A percentile compares a stretch with the other conserved stretches of the same genome.
phyloP scores from a whole-genome alignment of 1,284 basidiomycete species.

The Coniferiporia weirii region DNA sequence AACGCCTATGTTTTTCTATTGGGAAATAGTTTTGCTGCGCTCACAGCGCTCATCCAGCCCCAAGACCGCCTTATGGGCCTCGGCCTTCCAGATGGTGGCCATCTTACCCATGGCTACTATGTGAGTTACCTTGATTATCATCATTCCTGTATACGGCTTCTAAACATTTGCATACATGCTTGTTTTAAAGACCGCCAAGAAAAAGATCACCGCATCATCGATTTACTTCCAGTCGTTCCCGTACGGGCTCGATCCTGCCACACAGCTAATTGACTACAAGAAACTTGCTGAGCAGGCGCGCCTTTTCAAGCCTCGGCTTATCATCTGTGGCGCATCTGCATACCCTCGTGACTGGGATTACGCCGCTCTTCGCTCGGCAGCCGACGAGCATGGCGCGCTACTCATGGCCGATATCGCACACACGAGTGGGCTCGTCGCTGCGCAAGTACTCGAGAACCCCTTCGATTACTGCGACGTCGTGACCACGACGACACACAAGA shows the following conservation, averaged over 20 bases:
- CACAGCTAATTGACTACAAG: constrained; percentile 90
- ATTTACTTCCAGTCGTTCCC: constrained; percentile 99
- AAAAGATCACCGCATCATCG: constrained; percentile 99
- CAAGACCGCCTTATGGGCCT: constrained; percentile 99
- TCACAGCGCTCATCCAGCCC: constrained; percentile 95
- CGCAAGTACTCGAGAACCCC: constrained; percentile 87
- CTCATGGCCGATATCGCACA: constrained; percentile 97
- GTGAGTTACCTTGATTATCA: constrained; percentile 37
- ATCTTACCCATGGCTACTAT: constrained; percentile 98
- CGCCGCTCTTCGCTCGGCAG: constrained; percentile 73
- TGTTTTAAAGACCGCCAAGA: constrained; percentile 81
- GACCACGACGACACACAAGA: constrained; percentile 99
- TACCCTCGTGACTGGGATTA: constrained; percentile 99
- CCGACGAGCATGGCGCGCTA: constrained; percentile 87
- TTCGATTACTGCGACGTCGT: constrained; percentile 98
- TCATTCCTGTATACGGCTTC: neutral
- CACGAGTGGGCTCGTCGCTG: constrained; percentile 94
- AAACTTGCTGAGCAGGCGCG: constrained; percentile 83
- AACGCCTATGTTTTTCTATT: neutral
- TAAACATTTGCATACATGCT: constrained; percentile 33
- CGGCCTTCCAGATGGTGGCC: constrained; percentile 96
- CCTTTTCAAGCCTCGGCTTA: constrained; percentile 93
- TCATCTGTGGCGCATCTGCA: constrained; percentile 98
- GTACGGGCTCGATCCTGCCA: constrained; percentile 82
- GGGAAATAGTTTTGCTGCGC: constrained; percentile 83